Percentiles rank a stretch among this genome's conserved stretches.
Conservation (phyloP, 805 yeast species). For the Cyberlindnera amylophila region DNA sequence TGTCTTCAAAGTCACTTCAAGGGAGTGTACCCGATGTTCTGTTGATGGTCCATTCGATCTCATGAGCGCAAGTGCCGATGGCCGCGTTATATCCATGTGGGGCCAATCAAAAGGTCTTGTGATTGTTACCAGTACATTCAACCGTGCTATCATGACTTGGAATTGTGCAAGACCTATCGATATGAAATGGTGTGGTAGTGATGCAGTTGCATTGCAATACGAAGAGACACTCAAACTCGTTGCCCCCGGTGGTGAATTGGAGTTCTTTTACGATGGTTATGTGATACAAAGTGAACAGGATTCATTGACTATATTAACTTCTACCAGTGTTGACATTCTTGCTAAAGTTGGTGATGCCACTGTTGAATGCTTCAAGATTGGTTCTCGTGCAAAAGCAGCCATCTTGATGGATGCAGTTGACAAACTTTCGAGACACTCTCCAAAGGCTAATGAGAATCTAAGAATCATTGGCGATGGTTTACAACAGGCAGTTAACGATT, state of each 20-base stretch:
- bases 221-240: slow-evolving; percentile 63
- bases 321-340: slow-evolving; percentile 51
- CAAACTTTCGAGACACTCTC: slow-evolving; percentile 60
- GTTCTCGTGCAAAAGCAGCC: slow-evolving; percentile 80
- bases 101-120: slow-evolving; percentile 5
- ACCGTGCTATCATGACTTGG: slow-evolving; percentile 12
- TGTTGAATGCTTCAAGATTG: slow-evolving; percentile 68
- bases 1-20: slow-evolving; percentile 4
- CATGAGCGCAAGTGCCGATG: slow-evolving; percentile 12
- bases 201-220: slow-evolving; percentile 62
- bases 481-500: slow-evolving; percentile 62
- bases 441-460: slow-evolving; percentile 78
- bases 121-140: slow-evolving; percentile 8
- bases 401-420: slow-evolving; percentile 77
- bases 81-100: slow-evolving; percentile 14
- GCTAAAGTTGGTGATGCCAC: slow-evolving; percentile 57
- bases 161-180: slow-evolving; percentile 5
- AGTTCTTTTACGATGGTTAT: slow-evolving; percentile 46
- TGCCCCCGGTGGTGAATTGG: slow-evolving; percentile 62
- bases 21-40: slow-evolving; percentile 3
- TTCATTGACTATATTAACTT: slow-evolving; percentile 67
- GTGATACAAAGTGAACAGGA: slow-evolving; percentile 51
- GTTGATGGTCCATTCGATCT: slow-evolving; percentile 16
- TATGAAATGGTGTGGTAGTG: slow-evolving; percentile 81
- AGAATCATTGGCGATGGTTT: slow-evolving; percentile 46